Evolutionary conservation across 2,329 filamentous ascomycete species (phyloP), one percentile per base, ranked within the genome.

Genomic region (Keithomyces neogunnii): DNA sequence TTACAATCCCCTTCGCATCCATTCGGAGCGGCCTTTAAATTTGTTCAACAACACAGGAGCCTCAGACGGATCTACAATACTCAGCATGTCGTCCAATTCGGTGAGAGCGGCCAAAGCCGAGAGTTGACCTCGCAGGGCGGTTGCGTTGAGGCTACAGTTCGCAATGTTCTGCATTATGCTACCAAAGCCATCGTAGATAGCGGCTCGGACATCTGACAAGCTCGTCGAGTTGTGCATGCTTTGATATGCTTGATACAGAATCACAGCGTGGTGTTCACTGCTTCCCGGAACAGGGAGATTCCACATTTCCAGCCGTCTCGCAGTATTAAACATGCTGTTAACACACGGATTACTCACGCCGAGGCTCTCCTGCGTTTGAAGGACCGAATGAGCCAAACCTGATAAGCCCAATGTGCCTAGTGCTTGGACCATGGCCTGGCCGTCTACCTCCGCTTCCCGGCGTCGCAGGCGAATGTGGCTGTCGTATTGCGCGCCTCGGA

Each of bases 401-500:
- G 91, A 85, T 45, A 96, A 77, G 36, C 93, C 93, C 5, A 96
- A 80, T 40, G 79, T 82, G 52, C 88, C 86, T 4, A 99, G 73
- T 3, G 89, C 88, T 53, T 82, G 84, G 2, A 96, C 78, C 9
- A 96, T 74, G 5, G 84, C 86, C 52, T 84, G 75, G 0, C 80
- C 78, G 63, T 91, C 88, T 2, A 73, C 58, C 8, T 75, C 68
- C 3, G 81, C 77, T 4, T 74, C 69, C 29, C 75, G 67, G 52
- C 85, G 77, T 26, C 75, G 70, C 31, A 76, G 74, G 32, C 85
- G 82, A 59, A 96, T 78, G 54, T 92, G 84, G 57, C 86, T 92
- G 65, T 99, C 92, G 59, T 95, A 89, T 57, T 91, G 86, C 36
- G 93, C 93, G 33, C 91, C 89, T 53, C 92, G 85, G 60, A 97